Base-by-base conservation (phyloP, 169 alveolate genomes). In the Cryptosporidium xiaoi region DNA sequence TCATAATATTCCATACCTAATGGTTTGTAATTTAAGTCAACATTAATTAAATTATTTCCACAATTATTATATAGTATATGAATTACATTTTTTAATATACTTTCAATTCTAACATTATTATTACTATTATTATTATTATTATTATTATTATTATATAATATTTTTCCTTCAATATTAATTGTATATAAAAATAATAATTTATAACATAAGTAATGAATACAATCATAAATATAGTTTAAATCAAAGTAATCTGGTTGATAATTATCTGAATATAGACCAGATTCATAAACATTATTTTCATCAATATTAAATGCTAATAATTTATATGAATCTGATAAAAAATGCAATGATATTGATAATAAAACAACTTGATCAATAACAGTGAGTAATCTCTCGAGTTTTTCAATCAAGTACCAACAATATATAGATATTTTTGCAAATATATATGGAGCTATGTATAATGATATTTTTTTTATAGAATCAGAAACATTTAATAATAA, bases 391-490 rank as follows among this genome's bases (percentile, higher is more conserved):
- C 87, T 77, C 29, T 77, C 87, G 13, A 18, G 33, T 16, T 46
- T 77, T 31, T 77, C 87, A 8, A 48, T 31, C 15, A 77, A 36
- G 29, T 77, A 77, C 87, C 87, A 77, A 50, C 87, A 77, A 31
- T 44, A 77, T 12, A 77, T 60, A 6, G 77, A 56, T 15, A 77
- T 77, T 46, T 77, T 77, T 4, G 66, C 15, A 0, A 44, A 31
- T 20, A 77, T 58, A 12, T 56, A 62, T 3, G 87, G 87, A 44
- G 87, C 40, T 24, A 77, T 58, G 15, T 40, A 48, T 34, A 62
- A 29, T 29, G 87, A 77, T 33, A 77, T 77, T 20, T 56, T 60
- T 36, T 77, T 36, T 18, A 77, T 77, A 5, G 46, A 24, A 27
- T 13, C 56, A 24, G 71, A 77, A 3, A 62, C n/a, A 10, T 44